Conservation (phyloP, 148 eudicot species). For the Rhododendron molle region DNA sequence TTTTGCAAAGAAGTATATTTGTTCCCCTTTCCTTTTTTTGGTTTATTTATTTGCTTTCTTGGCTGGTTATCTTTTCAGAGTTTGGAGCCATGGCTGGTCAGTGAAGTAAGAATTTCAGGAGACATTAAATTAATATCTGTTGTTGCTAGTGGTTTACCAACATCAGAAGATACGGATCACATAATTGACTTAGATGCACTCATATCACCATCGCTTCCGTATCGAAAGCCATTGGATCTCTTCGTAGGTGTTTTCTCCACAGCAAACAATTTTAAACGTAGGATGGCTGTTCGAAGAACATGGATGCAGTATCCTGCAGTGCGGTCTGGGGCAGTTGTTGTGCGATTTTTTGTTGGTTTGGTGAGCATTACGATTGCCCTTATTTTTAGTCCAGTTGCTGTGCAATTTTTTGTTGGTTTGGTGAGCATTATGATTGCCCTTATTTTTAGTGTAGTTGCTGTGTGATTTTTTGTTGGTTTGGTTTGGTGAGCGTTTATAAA, state of each 20-base stretch:
- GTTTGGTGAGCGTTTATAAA: not conserved
- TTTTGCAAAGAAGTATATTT: not conserved
- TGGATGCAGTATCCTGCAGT: slow-evolving; percentile 97
- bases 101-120: slow-evolving; percentile 83
- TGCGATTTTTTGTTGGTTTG: slow-evolving; percentile 97
- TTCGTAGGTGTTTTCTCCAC: slow-evolving; percentile 92
- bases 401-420: slow-evolving; percentile 29
- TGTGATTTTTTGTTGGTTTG: no score
- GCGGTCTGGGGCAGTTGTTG: slow-evolving; percentile 76
- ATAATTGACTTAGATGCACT: slow-evolving; percentile 76
- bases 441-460: not conserved
- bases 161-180: slow-evolving; percentile 89
- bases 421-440: slow-evolving; percentile 40
- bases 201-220: slow-evolving; percentile 56
- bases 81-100: slow-evolving; percentile 95
- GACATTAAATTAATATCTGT: slow-evolving; percentile 71
- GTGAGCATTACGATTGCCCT: slow-evolving; percentile 38
- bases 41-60: not conserved
- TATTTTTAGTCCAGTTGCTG: not conserved
- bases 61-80: slow-evolving; percentile 36
- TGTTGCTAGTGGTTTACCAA: slow-evolving; percentile 85
- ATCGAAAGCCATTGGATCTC: slow-evolving; percentile 48
- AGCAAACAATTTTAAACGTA: slow-evolving; percentile 88
- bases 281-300: slow-evolving; percentile 97
- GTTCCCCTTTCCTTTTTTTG: not conserved